Percentiles rank a stretch among this genome's conserved stretches.
Conservation (phyloP, 2,329 filamentous ascomycete species). For the Ceratocystiopsis brevicomis region DNA sequence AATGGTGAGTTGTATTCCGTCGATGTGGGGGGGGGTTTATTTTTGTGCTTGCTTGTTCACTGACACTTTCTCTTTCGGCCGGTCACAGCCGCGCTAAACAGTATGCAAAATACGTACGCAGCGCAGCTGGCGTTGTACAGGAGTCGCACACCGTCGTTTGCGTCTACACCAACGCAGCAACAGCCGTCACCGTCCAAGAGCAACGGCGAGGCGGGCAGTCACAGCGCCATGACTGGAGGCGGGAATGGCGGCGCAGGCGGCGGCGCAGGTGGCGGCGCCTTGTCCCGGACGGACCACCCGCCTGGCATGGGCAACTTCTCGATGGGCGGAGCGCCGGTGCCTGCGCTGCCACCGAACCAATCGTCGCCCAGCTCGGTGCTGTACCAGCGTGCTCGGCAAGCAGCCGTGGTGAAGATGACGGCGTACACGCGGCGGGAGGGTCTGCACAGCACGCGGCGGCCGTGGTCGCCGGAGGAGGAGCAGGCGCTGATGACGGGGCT, state of each 20-base stretch:
- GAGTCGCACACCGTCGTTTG: conserved; percentile 1
- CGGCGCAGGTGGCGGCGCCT: too few species aligned
- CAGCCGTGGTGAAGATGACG: conserved; percentile 36
- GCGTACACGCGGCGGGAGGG: conserved; percentile 37
- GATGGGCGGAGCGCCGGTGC: conserved; percentile 3
- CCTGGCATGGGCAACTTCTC: too few species aligned
- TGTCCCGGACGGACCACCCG: too few species aligned
- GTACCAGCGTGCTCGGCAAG: conserved; percentile 40
- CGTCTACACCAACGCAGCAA: too few species aligned
- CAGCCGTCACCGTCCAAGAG: too few species aligned
- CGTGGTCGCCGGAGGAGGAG: conserved; percentile 80
- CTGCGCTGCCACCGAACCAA: conserved; percentile 33
- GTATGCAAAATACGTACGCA: conserved; percentile 8
- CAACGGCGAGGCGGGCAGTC: too few species aligned
- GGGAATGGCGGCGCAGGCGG: too few species aligned
- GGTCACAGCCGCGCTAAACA: conserved; percentile 4
- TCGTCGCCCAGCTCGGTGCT: conserved; percentile 33
- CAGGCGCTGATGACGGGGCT: conserved; percentile 77
- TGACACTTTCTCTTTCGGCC: neutral
- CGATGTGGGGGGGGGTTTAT: too few species aligned
- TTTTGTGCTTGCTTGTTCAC: too few species aligned
- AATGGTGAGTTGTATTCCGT: conserved; percentile 2
- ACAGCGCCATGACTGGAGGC: too few species aligned
- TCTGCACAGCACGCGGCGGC: conserved; percentile 45
- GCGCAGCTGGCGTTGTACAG: conserved; percentile 6